Base-by-base conservation (phyloP, 768 basidiomycete species). In the Tricholoma sp. region DNA sequence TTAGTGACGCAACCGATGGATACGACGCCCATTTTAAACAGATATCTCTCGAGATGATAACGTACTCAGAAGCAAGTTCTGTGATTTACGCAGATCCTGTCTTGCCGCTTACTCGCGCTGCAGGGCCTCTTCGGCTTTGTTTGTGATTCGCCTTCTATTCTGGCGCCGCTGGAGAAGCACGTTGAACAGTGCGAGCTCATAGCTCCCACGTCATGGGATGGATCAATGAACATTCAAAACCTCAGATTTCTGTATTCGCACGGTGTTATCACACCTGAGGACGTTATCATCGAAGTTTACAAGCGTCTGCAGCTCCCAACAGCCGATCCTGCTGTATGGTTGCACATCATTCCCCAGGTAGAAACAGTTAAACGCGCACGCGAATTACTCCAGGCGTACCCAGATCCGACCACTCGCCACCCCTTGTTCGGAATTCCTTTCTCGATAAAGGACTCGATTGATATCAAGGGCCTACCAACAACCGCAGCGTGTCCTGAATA, bases 341-440 rank as follows among this genome's bases (percentile, higher is more conserved):
- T 49, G 6, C 47, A 49, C 31, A 31, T 49, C 7, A n/a, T 49
- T 32, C 47, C 47, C n/a, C 47, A 49, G 47, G 29, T 8, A 9
- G 29, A 49, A 2, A 7, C 47, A 32, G 20, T 32, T 17, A 49
- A 32, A 3, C 47, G 47, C 29, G 29, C 47, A n/a, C 15, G 47
- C n/a, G 47, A 32, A 8, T 49, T 49, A 49, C 29, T 49, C 7
- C n/a, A 32, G 29, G 29, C 47, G 15, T 31, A 31, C 31, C 47
- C 47, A n/a, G 47, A 32, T 32, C 29, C 47, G 29, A 49, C 47
- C 29, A 32, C 29, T 31, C 47, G 47, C 8, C 47, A 49, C 47
- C 47, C 47, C 47, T 49, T 49, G 47, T 49, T 49, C 17, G 47
- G 47, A 15, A 49, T 49, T 13, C 47, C 47, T 49, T 49, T 49